These are phyloP conservation scores for Sugiyamaella xylanicola DNA, from an alignment of 1,139 yeast genomes.

Conservation along the genomic window DNA sequence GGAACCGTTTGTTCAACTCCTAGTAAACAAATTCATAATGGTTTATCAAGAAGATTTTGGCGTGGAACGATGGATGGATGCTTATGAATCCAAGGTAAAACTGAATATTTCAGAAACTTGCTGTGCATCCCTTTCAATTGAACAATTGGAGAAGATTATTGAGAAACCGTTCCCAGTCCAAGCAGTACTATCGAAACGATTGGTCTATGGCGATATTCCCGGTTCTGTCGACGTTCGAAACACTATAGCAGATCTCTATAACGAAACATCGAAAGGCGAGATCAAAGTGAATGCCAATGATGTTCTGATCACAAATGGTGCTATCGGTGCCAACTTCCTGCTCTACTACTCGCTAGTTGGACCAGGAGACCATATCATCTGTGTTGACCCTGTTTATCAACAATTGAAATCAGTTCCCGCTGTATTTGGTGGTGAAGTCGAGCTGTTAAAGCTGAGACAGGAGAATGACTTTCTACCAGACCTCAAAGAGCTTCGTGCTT, in stretches of 20 bases:
- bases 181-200: conserved; percentile 34
- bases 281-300: conserved; percentile 39
- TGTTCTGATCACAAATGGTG: conserved; percentile 57
- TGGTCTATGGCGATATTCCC: conserved; percentile 53
- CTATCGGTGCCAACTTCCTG: conserved; percentile 60
- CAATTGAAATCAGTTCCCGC: conserved; percentile 55
- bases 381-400: conserved; percentile 56
- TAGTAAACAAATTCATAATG: no score
- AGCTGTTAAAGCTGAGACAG: conserved; percentile 42
- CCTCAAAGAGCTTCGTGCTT: conserved; percentile 40
- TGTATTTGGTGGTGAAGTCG: conserved; percentile 52
- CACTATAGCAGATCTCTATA: conserved; percentile 46
- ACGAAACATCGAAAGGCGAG: conserved; percentile 34
- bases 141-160: conserved; percentile 45
- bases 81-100: conserved; percentile 47
- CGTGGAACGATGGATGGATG: conserved; percentile 64
- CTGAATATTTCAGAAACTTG: conserved; percentile 60
- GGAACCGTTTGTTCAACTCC: no score
- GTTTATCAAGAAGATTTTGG: conserved; percentile 44
- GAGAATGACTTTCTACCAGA: conserved; percentile 47
- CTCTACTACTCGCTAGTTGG: conserved; percentile 51
- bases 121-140: conserved; percentile 50
- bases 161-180: conserved; percentile 37
- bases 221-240: conserved; percentile 50
- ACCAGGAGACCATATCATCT: conserved; percentile 53